These are phyloP conservation scores for Raffaelea arxii DNA, from an alignment of 2,329 filamentous ascomycete genomes.

Conservation along the genomic window DNA sequence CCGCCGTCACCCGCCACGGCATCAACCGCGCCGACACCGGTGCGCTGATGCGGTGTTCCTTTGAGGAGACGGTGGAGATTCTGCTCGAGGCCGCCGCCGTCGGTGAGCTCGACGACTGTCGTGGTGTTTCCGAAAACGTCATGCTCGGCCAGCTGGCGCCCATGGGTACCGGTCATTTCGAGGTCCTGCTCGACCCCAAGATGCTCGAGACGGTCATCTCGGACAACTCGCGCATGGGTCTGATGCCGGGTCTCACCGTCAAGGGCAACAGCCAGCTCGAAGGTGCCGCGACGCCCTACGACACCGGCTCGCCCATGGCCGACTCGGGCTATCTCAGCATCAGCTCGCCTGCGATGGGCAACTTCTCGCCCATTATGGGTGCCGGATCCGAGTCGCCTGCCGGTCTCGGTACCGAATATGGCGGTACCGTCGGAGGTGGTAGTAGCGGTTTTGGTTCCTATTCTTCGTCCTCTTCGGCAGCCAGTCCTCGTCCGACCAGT, in stretches of 20 bases:
- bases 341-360: slow-evolving; percentile 51
- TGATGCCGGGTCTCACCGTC: slow-evolving; percentile 69
- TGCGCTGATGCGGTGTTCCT: slow-evolving; percentile 97
- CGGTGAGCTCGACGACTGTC: slow-evolving; percentile 94
- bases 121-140: slow-evolving; percentile 96
- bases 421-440: slow-evolving; percentile 46
- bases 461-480: slow-evolving; percentile 40
- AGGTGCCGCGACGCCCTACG: slow-evolving; percentile 90
- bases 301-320: slow-evolving; percentile 70
- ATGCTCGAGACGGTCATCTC: slow-evolving; percentile 94
- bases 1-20: slow-evolving; percentile 94
- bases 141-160: slow-evolving; percentile 97
- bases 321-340: slow-evolving; percentile 55
- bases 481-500: slow-evolving; percentile 63
- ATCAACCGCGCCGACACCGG: slow-evolving; percentile 98
- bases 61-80: slow-evolving; percentile 98
- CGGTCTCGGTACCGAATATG: slow-evolving; percentile 56
- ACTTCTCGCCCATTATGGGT: slow-evolving; percentile 70
- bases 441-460: slow-evolving; percentile 38
- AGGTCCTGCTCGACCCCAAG: slow-evolving; percentile 84
- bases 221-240: slow-evolving; percentile 77
- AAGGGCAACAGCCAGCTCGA: slow-evolving; percentile 67
- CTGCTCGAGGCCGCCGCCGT: slow-evolving; percentile 88
- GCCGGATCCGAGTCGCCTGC: slow-evolving; percentile 61
- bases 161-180: slow-evolving; percentile 93